Conservation (phyloP, 306 rosid genomes). For the Pterocarpus santalinus region DNA sequence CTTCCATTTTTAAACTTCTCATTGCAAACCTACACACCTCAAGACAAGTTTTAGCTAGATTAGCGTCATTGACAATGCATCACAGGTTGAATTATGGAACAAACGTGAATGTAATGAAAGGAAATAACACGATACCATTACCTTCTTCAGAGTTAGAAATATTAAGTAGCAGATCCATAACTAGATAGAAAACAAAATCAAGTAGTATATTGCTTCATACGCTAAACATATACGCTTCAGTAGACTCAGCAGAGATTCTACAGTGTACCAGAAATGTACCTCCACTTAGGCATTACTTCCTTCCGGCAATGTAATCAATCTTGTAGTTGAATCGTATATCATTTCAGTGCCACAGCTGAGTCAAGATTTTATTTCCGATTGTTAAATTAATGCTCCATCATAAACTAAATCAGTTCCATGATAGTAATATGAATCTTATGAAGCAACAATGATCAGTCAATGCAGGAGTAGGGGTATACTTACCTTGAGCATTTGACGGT, state of each 20-base stretch:
- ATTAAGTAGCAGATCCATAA: not conserved
- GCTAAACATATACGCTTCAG: conserved; percentile 1
- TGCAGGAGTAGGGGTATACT: conserved; percentile 25
- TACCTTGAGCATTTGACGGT: conserved; percentile 82
- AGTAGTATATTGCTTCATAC: not conserved
- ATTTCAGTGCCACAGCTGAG: conserved; percentile 80
- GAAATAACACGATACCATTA: not conserved
- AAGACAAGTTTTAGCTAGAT: not conserved
- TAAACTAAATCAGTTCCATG: conserved; percentile 29
- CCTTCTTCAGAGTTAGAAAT: not conserved
- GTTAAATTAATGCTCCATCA: conserved; percentile 15
- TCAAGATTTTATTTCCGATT: conserved; percentile 7
- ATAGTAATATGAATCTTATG: conserved; percentile 37
- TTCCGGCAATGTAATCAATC: conserved; percentile 95
- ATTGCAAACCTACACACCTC: conserved; percentile 20
- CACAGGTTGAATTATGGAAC: not conserved
- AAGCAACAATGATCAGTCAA: not conserved
- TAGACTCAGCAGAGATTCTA: not conserved
- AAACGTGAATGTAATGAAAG: not conserved
- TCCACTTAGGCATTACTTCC: conserved; percentile 74
- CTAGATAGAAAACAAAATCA: conserved; percentile 15
- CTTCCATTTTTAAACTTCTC: not conserved
- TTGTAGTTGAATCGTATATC: conserved; percentile 71
- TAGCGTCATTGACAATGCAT: not conserved
- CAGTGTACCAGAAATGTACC: conserved; percentile 47